Evolutionary conservation across 139 green algal genomes (phyloP).

Genomic region (Chlorella sp.): DNA sequence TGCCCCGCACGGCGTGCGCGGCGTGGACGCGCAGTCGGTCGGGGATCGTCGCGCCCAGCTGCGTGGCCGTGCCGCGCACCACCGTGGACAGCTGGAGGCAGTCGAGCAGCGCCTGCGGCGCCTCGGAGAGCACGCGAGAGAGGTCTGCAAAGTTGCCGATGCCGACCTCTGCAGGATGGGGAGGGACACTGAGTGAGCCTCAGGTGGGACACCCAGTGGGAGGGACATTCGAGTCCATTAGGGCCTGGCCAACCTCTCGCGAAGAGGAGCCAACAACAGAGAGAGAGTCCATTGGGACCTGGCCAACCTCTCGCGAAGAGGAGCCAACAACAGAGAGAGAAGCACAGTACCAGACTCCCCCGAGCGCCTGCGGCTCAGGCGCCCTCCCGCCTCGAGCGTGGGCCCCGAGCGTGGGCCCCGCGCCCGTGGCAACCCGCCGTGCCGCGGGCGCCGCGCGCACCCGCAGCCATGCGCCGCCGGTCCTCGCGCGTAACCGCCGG

Average conservation of each 20-base stretch:
- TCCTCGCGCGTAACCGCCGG: slow-evolving; percentile 30
- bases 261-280: neutral
- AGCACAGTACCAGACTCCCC: neutral
- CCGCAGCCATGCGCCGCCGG: slow-evolving; percentile 1
- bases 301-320: neutral
- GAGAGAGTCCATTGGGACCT: too few species aligned
- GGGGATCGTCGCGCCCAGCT: slow-evolving; percentile 43
- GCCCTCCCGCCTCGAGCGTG: neutral
- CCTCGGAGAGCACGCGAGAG: slow-evolving; percentile 49
- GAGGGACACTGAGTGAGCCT: too few species aligned
- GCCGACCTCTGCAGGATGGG: too few species aligned
- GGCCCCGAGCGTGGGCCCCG: neutral
- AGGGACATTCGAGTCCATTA: neutral
- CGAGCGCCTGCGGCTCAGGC: neutral
- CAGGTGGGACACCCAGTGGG: slow-evolving; percentile 34
- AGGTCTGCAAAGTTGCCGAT: slow-evolving; percentile 61
- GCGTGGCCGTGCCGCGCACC: slow-evolving; percentile 31
- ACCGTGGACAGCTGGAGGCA: slow-evolving; percentile 54
- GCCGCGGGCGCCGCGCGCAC: neutral
- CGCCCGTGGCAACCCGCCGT: neutral
- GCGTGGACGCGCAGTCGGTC: slow-evolving; percentile 65
- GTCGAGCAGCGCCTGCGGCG: slow-evolving; percentile 57
- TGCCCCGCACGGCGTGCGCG: slow-evolving; percentile 36
- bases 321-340: neutral
- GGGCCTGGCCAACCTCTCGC: neutral